phyloP scores from a whole-genome alignment of 2,329 filamentous ascomycete genomes.

The Pseudogymnoascus verrucosus region DNA sequence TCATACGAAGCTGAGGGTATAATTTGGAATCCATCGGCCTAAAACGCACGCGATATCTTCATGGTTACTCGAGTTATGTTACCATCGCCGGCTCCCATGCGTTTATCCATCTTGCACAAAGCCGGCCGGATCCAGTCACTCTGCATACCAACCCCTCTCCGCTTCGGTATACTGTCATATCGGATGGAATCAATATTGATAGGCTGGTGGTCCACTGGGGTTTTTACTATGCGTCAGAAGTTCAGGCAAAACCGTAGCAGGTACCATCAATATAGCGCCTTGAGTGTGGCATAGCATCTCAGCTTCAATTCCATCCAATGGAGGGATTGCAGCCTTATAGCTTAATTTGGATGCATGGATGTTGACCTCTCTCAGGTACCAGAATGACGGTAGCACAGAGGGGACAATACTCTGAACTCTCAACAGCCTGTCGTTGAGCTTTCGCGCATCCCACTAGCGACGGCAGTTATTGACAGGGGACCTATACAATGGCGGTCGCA shows the following conservation, averaged over 20 bases:
- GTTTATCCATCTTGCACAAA: not conserved
- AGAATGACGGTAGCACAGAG: not conserved
- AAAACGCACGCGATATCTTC: not conserved
- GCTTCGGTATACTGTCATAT: not conserved
- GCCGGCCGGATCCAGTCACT: not conserved
- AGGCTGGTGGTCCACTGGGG: not conserved
- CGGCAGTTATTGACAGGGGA: constrained; percentile 1
- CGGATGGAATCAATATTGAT: not conserved
- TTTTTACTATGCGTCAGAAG: not conserved
- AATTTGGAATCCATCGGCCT: not conserved
- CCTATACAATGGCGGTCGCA: not conserved
- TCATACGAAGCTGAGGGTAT: not conserved
- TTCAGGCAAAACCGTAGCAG: not conserved
- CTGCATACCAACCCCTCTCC: not conserved
- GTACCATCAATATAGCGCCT: not conserved
- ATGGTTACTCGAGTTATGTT: not conserved
- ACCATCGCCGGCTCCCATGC: not conserved
- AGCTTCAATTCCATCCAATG: not conserved
- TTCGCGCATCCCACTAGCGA: not conserved
- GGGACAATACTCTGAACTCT: not conserved
- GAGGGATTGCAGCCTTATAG: not conserved
- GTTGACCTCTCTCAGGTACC: not conserved
- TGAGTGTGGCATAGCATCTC: not conserved
- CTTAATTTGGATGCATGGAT: not conserved
- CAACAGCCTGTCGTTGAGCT: not conserved